phyloP scores from a whole-genome alignment of 2,329 filamentous ascomycete species.

The Aspergillus costaricaensis region DNA sequence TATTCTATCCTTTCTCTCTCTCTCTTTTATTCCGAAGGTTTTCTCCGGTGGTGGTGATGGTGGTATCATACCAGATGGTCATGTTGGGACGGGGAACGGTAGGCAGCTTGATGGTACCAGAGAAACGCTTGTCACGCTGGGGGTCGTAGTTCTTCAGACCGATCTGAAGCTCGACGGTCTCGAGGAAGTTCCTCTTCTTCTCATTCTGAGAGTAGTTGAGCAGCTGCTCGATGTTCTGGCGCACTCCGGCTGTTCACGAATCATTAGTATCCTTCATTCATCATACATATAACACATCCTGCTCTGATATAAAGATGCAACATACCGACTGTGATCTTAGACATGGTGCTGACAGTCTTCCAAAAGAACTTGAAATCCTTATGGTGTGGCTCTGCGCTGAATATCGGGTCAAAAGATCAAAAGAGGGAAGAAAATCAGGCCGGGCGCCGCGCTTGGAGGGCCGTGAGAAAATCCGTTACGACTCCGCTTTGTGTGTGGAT shows the following conservation, averaged over 20 bases:
- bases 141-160: conserved; percentile 99
- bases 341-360: conserved; percentile 74
- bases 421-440: conserved; percentile 23
- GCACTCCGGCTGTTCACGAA: conserved; percentile 73
- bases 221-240: conserved; percentile 88
- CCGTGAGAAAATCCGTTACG: conserved; percentile 32
- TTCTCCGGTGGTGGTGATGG: not conserved
- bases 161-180: conserved; percentile 82
- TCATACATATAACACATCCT: too few species aligned
- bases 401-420: conserved; percentile 31
- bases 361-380: conserved; percentile 71
- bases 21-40: too few species aligned
- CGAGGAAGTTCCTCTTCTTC: conserved; percentile 98
- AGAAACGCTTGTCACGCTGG: conserved; percentile 99
- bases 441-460: conserved; percentile 8
- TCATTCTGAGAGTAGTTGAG: conserved; percentile 92
- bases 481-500: conserved; percentile 43
- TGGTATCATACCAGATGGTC: conserved; percentile 68
- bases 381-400: conserved; percentile 67
- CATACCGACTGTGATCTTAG: conserved; percentile 61
- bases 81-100: conserved; percentile 88
- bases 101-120: conserved; percentile 94
- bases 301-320: conserved; percentile 5
- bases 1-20: conserved; percentile 15
- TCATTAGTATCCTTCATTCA: not conserved